phyloP scores from a whole-genome alignment of 2,329 filamentous ascomycete species.

The Thermoascus crustaceus region DNA sequence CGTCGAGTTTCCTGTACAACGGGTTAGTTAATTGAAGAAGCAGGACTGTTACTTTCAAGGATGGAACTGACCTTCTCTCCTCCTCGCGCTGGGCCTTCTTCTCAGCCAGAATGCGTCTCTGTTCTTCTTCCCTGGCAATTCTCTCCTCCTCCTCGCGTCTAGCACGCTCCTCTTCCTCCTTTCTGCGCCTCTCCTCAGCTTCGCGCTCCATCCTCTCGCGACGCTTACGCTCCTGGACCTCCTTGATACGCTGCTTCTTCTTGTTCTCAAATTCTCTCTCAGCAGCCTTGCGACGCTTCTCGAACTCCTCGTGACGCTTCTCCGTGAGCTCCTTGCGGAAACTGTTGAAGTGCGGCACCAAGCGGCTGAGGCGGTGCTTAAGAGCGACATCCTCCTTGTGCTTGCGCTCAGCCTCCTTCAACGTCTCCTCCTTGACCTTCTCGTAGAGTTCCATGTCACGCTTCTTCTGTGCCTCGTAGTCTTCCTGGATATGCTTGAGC shows the following conservation, averaged over 20 bases:
- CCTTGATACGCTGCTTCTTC: conserved; percentile 79
- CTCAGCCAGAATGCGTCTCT: conserved; percentile 63
- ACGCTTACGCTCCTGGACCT: conserved; percentile 72
- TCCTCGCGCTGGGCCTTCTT: conserved; percentile 56
- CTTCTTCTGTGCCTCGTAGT: conserved; percentile 77
- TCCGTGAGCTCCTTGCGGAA: conserved; percentile 79
- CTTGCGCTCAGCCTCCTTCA: conserved; percentile 74
- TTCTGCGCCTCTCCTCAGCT: conserved; percentile 67
- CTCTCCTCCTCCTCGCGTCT: conserved; percentile 80
- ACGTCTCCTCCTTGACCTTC: conserved; percentile 64
- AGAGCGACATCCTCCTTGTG: conserved; percentile 88
- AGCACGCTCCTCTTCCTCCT: conserved; percentile 78
- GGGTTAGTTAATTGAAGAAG: conserved; percentile 25
- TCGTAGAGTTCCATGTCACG: conserved; percentile 74
- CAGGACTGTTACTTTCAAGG: not conserved
- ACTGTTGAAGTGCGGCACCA: conserved; percentile 74
- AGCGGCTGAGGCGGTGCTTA: conserved; percentile 80
- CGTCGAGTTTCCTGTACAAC: conserved; percentile 50
- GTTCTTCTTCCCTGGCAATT: conserved; percentile 69
- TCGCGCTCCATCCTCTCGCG: conserved; percentile 78
- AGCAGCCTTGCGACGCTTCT: conserved; percentile 83
- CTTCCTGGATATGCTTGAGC: conserved; percentile 76
- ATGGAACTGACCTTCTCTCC: conserved; percentile 46
- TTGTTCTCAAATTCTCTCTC: conserved; percentile 90
- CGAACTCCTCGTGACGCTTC: conserved; percentile 87